These are phyloP conservation scores for Gossypium anomalum DNA, from an alignment of 345 rosid species.

Conservation along the genomic window DNA sequence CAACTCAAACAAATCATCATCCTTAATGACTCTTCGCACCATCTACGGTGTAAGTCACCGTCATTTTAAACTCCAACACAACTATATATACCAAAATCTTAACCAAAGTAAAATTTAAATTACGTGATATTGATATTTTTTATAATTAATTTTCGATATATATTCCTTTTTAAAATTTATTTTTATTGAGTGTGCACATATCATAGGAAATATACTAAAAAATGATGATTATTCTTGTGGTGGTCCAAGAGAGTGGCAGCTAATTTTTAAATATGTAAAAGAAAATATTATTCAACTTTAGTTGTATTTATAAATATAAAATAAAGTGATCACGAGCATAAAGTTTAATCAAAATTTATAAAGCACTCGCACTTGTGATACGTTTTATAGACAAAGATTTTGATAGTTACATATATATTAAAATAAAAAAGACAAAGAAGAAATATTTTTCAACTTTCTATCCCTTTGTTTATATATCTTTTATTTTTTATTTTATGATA, in stretches of 20 bases:
- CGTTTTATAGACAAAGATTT: background rate
- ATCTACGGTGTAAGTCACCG: no score
- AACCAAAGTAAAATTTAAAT: no score
- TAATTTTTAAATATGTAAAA: background rate
- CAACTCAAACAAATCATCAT: no score
- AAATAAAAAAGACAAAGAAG: no score
- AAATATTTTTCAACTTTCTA: no score
- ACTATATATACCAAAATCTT: no score
- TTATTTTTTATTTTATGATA: no score
- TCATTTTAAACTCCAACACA: no score
- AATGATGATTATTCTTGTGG: background rate
- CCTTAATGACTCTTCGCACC: no score
- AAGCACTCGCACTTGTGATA: background rate
- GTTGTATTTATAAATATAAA: background rate
- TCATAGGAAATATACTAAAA: background rate
- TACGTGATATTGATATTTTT: background rate
- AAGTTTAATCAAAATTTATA: background rate
- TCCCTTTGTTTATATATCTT: no score
- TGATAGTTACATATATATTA: background rate
- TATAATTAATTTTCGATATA: background rate
- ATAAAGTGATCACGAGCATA: no score
- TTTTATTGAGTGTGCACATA: background rate
- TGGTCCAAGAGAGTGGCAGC: background rate
- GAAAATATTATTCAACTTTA: background rate
- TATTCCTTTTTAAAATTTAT: background rate